Percentiles rank a stretch among this genome's conserved stretches.
Evolutionary conservation across 2,329 filamentous ascomycete species (phyloP).

Genomic region (Penicillium griseofulvum): DNA sequence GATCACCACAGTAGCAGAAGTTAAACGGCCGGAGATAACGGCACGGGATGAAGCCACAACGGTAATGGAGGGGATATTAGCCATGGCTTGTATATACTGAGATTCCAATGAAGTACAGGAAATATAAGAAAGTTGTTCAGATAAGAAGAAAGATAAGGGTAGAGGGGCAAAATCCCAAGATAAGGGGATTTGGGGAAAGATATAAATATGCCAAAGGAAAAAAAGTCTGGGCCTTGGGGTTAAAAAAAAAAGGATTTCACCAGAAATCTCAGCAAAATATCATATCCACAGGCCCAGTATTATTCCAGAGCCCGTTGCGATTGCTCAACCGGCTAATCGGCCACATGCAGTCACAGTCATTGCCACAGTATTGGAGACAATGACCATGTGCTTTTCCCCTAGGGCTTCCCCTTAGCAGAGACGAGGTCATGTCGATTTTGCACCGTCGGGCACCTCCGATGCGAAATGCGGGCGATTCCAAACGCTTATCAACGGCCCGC

Average conservation of each 20-base stretch:
- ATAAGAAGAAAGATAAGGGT: not conserved
- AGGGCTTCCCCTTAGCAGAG: too few relatives aligned
- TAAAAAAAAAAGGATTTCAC: not conserved
- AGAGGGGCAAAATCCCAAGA: not conserved
- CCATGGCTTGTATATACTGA: slow-evolving; percentile 11
- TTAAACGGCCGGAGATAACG: slow-evolving; percentile 72
- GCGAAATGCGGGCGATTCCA: not conserved
- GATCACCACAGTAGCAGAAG: slow-evolving; percentile 78
- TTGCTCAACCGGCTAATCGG: not conserved
- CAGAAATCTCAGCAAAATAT: not conserved
- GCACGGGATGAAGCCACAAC: slow-evolving; percentile 83
- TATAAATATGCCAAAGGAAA: not conserved
- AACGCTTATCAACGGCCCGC: slow-evolving; percentile 15
- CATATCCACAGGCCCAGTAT: not conserved
- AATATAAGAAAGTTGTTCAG: not conserved
- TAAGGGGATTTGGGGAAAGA: not conserved
- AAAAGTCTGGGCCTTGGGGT: not conserved
- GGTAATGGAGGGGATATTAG: slow-evolving; percentile 53
- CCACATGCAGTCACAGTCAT: not conserved
- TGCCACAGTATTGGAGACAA: too few relatives aligned
- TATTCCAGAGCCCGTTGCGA: not conserved
- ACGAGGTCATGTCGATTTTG: not conserved
- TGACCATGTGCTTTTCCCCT: too few relatives aligned
- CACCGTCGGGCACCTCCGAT: slow-evolving; percentile 1
- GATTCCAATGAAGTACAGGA: not conserved